Base-by-base conservation (phyloP, 306 rosid species). In the Lathyrus aphaca region DNA sequence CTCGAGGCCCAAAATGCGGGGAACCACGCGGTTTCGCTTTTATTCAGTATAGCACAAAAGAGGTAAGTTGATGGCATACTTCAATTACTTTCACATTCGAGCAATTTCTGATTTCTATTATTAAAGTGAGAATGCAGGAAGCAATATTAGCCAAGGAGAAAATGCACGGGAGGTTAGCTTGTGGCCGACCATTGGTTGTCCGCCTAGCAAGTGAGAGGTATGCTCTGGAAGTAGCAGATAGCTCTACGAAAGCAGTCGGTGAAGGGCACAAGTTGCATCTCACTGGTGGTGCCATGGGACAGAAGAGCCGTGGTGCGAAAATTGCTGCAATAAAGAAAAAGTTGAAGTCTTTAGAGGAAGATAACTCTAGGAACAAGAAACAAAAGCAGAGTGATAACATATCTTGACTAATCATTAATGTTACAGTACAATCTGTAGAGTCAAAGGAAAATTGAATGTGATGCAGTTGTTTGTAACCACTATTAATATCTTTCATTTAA, bases 51-150 rank as follows among this genome's bases (percentile, higher is more conserved):
- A 86, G 89, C 79, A 74, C 85, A 69, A 86, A 58, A 80, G 97
- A 87, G 87, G 99, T 94, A 81, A 70, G 76, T 65, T 66, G 74
- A 66, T 76, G 71, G 74, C 53, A 69, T 29, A 38, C 69, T 64
- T 43, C 13, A 10, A 44, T 39, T 11, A 19, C 49, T 44, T 45
- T 17, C 35, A 5, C 42, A 48, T 72, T 56, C 68, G 75, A 64
- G 85, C 87, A 84, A 46, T 72, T 76, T 71, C 90, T 94, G 85
- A 94, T 88, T 84, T 86, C 84, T 84, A 79, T 78, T 30, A 15
- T 85, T 94, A 91, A 94, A 94, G 99, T 87, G 96, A 91, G 96
- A 61, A 91, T 83, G 99, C 95, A 94, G 96, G 99, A 94, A 86
- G 97, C 97, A 25, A 75, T 81, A 86, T 65, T 91, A 77, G 99